Evolutionary conservation across 257 asterid species (phyloP).

Genomic region (Echium plantagineum): DNA sequence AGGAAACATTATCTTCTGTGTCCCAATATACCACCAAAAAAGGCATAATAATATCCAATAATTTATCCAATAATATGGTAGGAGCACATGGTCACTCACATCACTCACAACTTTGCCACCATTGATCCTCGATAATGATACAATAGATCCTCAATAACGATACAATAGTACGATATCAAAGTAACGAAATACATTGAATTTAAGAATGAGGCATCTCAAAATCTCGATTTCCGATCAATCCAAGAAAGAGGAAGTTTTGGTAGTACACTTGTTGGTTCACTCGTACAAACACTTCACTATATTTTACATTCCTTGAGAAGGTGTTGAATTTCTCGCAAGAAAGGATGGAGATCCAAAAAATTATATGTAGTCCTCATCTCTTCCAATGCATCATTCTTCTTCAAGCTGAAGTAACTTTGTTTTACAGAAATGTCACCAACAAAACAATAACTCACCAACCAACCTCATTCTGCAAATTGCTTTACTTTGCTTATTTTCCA

Average conservation of each 20-base stretch:
- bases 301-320: slow-evolving; percentile 7
- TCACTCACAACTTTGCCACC: neutral
- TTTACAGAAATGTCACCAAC: slow-evolving; percentile 18
- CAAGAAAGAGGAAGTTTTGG: no score
- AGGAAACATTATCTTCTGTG: neutral
- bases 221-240: neutral
- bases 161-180: neutral
- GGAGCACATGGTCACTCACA: neutral
- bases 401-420: slow-evolving; percentile 19
- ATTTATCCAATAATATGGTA: no score
- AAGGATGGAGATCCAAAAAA: slow-evolving; percentile 16
- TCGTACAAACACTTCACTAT: no score
- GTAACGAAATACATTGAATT: neutral
- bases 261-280: no score
- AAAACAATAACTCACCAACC: slow-evolving; percentile 23
- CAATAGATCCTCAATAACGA: no score
- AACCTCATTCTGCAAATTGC: slow-evolving; percentile 24
- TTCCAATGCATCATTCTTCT: slow-evolving; percentile 16
- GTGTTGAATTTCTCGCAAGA: slow-evolving; percentile 16
- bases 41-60: neutral
- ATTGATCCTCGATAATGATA: neutral
- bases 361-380: slow-evolving; percentile 14
- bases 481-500: slow-evolving; percentile 35
- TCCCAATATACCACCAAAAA: neutral
- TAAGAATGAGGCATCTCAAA: neutral